Percentiles rank a stretch among this genome's conserved stretches.
These are phyloP conservation scores for Russula sp. DNA, from an alignment of 768 basidiomycete species.

Conservation along the genomic window DNA sequence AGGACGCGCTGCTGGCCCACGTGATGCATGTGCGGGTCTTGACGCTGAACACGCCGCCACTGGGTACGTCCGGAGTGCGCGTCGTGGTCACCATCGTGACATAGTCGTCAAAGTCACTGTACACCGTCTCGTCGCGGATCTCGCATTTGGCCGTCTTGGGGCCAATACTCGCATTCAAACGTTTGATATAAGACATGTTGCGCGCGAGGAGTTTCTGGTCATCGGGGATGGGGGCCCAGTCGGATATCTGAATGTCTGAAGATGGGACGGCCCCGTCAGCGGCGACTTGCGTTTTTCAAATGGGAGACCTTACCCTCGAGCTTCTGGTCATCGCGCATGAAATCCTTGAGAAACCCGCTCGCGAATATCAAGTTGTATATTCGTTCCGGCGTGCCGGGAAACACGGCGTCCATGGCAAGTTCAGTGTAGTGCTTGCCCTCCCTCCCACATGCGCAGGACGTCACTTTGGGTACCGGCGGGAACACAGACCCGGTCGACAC, in stretches of 20 bases:
- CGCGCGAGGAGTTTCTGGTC: slow-evolving; percentile 67
- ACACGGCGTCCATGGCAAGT: slow-evolving; percentile 62
- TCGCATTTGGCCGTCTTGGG: slow-evolving; percentile 96
- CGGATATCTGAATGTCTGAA: slow-evolving; percentile 89
- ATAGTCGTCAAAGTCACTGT: slow-evolving; percentile 79
- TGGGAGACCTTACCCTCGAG: slow-evolving; percentile 59
- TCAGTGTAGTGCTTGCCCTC: slow-evolving; percentile 65
- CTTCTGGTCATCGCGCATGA: slow-evolving; percentile 85
- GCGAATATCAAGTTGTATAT: slow-evolving; percentile 95
- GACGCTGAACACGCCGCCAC: slow-evolving; percentile 86
- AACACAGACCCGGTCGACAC: slow-evolving; percentile 10
- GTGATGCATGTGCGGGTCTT: slow-evolving; percentile 93
- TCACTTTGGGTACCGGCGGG: slow-evolving; percentile 41
- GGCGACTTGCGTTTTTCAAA: not conserved
- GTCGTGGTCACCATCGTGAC: slow-evolving; percentile 84
- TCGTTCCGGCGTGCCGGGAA: slow-evolving; percentile 91
- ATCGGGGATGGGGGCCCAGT: slow-evolving; percentile 71
- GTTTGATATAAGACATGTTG: slow-evolving; percentile 96
- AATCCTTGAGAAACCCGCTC: slow-evolving; percentile 92
- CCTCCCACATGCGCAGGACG: slow-evolving; percentile 67
- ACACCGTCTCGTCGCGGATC: slow-evolving; percentile 75
- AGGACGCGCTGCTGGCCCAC: slow-evolving; percentile 79
- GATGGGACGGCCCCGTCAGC: not conserved
- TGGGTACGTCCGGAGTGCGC: slow-evolving; percentile 89
- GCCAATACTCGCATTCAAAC: slow-evolving; percentile 77